Evolutionary conservation across 1,284 basidiomycete species (phyloP).

Genomic region (Fomitopsis palustris): DNA sequence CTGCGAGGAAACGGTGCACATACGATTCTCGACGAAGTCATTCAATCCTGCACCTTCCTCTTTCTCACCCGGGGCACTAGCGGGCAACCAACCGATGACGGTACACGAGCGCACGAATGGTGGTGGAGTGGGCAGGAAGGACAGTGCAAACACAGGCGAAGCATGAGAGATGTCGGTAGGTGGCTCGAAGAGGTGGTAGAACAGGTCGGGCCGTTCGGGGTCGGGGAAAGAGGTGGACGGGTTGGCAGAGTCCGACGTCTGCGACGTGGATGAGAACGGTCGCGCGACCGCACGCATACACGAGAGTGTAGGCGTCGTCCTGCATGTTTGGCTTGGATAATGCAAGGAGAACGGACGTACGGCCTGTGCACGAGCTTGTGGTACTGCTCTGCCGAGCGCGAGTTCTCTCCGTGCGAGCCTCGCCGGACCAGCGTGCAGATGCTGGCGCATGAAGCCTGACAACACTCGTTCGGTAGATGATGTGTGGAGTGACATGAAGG

Average conservation of each 20-base stretch:
- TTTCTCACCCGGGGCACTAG: slow-evolving; percentile 30
- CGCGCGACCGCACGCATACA: background rate
- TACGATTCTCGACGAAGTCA: slow-evolving; percentile 69
- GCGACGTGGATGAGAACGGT: background rate
- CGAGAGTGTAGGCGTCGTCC: background rate
- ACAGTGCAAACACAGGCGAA: slow-evolving; percentile 57
- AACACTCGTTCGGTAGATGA: background rate
- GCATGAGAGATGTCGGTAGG: slow-evolving; percentile 45
- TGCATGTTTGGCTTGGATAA: background rate
- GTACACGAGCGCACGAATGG: slow-evolving; percentile 42
- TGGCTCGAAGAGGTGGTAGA: slow-evolving; percentile 59
- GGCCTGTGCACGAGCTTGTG: background rate
- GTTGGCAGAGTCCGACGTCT: background rate
- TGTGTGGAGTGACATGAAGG: background rate
- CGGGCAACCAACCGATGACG: slow-evolving; percentile 71
- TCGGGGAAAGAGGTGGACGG: slow-evolving; percentile 33
- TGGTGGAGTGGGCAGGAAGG: slow-evolving; percentile 48
- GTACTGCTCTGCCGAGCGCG: background rate
- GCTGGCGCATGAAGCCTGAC: background rate
- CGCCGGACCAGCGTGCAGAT: background rate
- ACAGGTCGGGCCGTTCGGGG: slow-evolving; percentile 58
- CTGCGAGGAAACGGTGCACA: slow-evolving; percentile 21
- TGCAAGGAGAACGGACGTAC: background rate
- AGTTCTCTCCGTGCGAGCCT: background rate
- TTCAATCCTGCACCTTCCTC: slow-evolving; percentile 49